A percentile compares a stretch with the other conserved stretches of the same genome.
Conservation (phyloP, 495 filamentous ascomycete species). For the Penicillium waksmanii region DNA sequence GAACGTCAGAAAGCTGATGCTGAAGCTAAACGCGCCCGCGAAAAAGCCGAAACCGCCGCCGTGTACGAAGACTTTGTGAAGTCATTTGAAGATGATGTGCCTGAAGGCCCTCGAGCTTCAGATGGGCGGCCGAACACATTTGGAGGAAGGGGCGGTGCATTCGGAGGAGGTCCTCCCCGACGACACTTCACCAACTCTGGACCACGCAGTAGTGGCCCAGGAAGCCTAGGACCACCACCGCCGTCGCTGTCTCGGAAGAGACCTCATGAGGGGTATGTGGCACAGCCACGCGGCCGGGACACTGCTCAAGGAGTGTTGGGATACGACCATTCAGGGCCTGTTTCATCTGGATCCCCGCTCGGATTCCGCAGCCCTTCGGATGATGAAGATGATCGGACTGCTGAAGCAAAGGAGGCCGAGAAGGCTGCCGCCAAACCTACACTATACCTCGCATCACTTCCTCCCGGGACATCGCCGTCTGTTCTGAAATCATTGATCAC, state of each 20-base stretch:
- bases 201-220: constrained; percentile 69
- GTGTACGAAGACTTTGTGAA: constrained; percentile 91
- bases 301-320: constrained; percentile 52
- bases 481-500: constrained; percentile 76
- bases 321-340: constrained; percentile 55
- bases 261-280: constrained; percentile 50
- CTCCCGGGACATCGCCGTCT: constrained; percentile 68
- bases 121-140: constrained; percentile 38
- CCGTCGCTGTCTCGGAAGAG: constrained; percentile 55
- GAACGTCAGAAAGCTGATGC: constrained; percentile 92
- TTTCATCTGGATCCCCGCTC: constrained; percentile 41
- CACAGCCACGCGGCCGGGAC: constrained; percentile 42
- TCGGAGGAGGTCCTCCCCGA: constrained; percentile 49
- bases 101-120: constrained; percentile 25
- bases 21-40: constrained; percentile 85
- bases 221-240: constrained; percentile 70
- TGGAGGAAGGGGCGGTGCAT: constrained; percentile 44
- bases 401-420: constrained; percentile 61
- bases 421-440: constrained; percentile 84
- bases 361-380: constrained; percentile 53
- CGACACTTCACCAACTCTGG: constrained; percentile 59
- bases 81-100: constrained; percentile 77
- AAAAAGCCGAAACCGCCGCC: constrained; percentile 87
- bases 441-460: constrained; percentile 68
- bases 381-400: constrained; percentile 53